These are phyloP conservation scores for Rutstroemia sydowiana DNA, from an alignment of 2,329 filamentous ascomycete genomes.

Conservation along the genomic window DNA sequence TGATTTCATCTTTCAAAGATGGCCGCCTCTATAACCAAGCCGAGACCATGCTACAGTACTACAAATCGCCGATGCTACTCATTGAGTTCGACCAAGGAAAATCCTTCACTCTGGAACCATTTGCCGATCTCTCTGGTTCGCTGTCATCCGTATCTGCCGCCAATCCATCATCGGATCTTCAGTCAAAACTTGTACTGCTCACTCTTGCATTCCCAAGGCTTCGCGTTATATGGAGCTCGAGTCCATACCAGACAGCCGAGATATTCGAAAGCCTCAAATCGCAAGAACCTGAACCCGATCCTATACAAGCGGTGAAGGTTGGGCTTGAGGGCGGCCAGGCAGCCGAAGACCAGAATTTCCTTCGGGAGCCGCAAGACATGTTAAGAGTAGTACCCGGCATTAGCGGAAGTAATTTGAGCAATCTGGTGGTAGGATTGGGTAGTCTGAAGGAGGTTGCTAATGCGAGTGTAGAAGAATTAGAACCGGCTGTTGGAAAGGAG, in stretches of 20 bases:
- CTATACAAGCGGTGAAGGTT: conserved; percentile 74
- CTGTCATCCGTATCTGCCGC: conserved; percentile 55
- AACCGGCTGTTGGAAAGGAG: conserved; percentile 68
- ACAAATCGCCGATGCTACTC: conserved; percentile 80
- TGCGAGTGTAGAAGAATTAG: conserved; percentile 67
- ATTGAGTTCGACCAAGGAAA: conserved; percentile 98
- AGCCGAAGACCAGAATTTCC: conserved; percentile 66
- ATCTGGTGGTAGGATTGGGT: conserved; percentile 63
- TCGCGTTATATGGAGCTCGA: conserved; percentile 88
- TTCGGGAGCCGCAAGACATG: conserved; percentile 85
- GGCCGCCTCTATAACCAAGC: conserved; percentile 87
- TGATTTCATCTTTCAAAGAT: conserved; percentile 87
- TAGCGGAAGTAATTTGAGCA: conserved; percentile 68
- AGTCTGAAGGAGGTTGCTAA: conserved; percentile 81
- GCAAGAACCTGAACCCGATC: conserved; percentile 83
- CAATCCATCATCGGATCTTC: conserved; percentile 64
- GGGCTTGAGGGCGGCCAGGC: conserved; percentile 62
- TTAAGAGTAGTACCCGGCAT: conserved; percentile 77
- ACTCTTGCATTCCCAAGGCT: conserved; percentile 86
- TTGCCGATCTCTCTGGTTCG: conserved; percentile 59
- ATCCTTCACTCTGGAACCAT: conserved; percentile 85
- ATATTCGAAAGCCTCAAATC: conserved; percentile 94
- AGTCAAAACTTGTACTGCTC: conserved; percentile 85
- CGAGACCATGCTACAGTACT: conserved; percentile 91
- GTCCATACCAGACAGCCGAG: conserved; percentile 92